Percentiles rank a stretch among this genome's conserved stretches.
Conservation (phyloP, 441 rosid genomes). For the Metrosideros polymorpha region DNA sequence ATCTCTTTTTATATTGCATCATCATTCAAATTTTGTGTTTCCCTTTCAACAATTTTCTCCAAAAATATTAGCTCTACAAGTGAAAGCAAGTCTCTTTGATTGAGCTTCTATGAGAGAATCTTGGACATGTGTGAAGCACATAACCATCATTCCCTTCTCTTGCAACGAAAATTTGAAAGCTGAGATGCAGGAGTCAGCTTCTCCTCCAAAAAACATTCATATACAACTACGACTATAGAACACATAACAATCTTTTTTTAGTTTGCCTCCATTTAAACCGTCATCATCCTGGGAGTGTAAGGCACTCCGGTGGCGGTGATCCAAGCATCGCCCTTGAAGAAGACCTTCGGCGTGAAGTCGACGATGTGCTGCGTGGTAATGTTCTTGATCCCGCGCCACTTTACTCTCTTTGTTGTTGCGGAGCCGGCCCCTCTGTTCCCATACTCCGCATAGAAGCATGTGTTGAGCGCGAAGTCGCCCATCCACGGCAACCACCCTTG, state of each 20-base stretch:
- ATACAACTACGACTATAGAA: not conserved
- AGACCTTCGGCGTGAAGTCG: slow-evolving; percentile 22
- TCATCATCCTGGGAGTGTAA: slow-evolving; percentile 25
- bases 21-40: not conserved
- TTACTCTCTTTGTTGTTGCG: slow-evolving; percentile 22
- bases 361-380: slow-evolving; percentile 9
- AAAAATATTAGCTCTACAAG: not conserved
- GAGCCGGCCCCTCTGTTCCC: slow-evolving; percentile 65
- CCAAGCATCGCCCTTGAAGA: slow-evolving; percentile 40
- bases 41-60: not conserved
- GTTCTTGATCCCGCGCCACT: slow-evolving; percentile 49
- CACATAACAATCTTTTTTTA: not conserved
- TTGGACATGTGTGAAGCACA: not conserved
- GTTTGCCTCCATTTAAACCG: not conserved
- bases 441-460: slow-evolving; percentile 45
- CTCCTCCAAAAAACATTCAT: not conserved
- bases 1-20: not conserved
- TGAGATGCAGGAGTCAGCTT: not conserved
- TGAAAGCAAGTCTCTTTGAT: not conserved
- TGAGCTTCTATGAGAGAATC: not conserved
- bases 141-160: not conserved
- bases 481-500: slow-evolving; percentile 57
- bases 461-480: slow-evolving; percentile 37
- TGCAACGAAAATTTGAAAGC: not conserved
- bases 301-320: slow-evolving; percentile 48